Percentiles rank a stretch among this genome's conserved stretches.
These are phyloP conservation scores for Torulaspora microellipsoides DNA, from an alignment of 805 yeast species.

Conservation along the genomic window DNA sequence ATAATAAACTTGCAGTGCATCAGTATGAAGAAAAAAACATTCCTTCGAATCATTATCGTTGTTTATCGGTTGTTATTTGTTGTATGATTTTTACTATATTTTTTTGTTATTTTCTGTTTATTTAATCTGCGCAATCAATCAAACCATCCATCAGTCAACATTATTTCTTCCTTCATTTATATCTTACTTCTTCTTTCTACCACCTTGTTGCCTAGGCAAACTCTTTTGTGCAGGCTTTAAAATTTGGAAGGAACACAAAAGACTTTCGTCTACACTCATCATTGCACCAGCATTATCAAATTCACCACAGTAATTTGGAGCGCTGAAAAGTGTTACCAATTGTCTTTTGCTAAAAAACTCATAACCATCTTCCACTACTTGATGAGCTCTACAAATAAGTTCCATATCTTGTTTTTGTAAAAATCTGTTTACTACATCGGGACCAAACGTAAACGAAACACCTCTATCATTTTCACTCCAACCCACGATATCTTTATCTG, in stretches of 20 bases:
- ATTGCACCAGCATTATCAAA: slow-evolving; percentile 99
- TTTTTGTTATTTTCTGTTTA: not conserved
- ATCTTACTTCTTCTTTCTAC: slow-evolving; percentile 32
- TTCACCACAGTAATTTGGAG: slow-evolving; percentile 98
- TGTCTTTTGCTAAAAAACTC: slow-evolving; percentile 96
- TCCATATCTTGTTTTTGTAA: slow-evolving; percentile 97
- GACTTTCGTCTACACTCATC: slow-evolving; percentile 98
- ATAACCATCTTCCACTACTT: slow-evolving; percentile 98
- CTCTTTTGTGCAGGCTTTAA: slow-evolving; percentile 94
- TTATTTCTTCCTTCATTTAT: no score
- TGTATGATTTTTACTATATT: slow-evolving; percentile 1
- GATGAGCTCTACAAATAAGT: slow-evolving; percentile 96
- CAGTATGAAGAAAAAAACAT: not conserved
- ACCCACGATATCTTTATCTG: slow-evolving; percentile 96
- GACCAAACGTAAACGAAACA: slow-evolving; percentile 99
- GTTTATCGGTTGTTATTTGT: slow-evolving; percentile 4
- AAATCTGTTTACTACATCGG: slow-evolving; percentile 95
- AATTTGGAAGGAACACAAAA: slow-evolving; percentile 93
- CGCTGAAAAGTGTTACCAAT: slow-evolving; percentile 89
- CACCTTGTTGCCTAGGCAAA: slow-evolving; percentile 36
- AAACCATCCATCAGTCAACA: no score
- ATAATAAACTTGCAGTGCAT: not conserved
- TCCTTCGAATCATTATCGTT: not conserved
- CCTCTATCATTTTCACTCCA: slow-evolving; percentile 99
- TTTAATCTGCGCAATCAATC: no score